Percentiles rank a stretch among this genome's conserved stretches.
Evolutionary conservation across 2,329 filamentous ascomycete species (phyloP).

Genomic region (Capronia americana): DNA sequence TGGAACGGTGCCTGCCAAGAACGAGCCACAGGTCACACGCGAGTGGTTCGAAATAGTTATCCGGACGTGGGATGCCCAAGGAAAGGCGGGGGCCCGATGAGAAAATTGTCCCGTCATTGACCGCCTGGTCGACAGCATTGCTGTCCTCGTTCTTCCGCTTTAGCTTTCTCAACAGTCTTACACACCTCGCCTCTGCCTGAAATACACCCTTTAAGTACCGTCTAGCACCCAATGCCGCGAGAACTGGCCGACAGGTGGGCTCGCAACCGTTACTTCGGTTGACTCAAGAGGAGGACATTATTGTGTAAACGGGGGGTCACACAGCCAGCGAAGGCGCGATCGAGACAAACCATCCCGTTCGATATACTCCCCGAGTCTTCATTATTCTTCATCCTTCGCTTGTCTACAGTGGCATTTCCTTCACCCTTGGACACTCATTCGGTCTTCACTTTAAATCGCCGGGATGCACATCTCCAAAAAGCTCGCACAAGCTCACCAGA

Average conservation of each 20-base stretch:
- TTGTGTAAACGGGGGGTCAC: constrained; percentile 12
- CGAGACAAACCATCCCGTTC: constrained; percentile 7
- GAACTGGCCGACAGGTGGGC: constrained; percentile 59
- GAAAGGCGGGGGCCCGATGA: not conserved
- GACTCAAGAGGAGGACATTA: constrained; percentile 35
- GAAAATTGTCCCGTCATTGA: constrained; percentile 10
- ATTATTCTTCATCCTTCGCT: constrained; percentile 10
- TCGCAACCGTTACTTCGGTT: constrained; percentile 54
- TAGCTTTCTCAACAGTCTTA: constrained; percentile 3
- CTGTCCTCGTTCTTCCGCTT: not conserved
- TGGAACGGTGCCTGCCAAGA: constrained; percentile 19
- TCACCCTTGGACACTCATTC: not conserved
- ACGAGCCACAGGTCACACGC: not conserved
- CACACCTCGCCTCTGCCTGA: not conserved
- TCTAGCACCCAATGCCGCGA: constrained; percentile 54
- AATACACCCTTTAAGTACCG: not conserved
- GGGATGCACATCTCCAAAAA: constrained; percentile 96
- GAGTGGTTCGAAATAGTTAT: not conserved
- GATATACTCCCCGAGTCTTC: not conserved
- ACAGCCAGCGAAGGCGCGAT: constrained; percentile 16
- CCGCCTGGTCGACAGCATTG: not conserved
- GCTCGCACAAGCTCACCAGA: constrained; percentile 78
- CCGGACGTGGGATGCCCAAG: not conserved
- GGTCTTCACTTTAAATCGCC: constrained; percentile 38
- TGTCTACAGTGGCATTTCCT: constrained; percentile 13